phyloP scores from a whole-genome alignment of 106 monocot species.

The Gastrodia elata region DNA sequence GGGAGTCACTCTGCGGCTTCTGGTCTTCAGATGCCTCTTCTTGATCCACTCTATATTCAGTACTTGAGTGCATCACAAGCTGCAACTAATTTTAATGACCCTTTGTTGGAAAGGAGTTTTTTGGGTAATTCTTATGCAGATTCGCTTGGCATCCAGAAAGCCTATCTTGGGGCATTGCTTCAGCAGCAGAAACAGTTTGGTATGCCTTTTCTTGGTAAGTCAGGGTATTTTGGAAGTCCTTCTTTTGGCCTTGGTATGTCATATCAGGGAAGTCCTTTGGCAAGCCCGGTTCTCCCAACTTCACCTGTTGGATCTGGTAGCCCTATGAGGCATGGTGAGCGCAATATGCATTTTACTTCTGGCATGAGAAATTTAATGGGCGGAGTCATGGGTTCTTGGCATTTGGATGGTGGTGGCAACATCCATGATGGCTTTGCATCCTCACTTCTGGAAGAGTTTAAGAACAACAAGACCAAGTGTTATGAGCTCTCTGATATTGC shows the following conservation, averaged over 20 bases:
- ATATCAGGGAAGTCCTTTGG: slow-evolving; percentile 51
- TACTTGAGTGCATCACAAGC: slow-evolving; percentile 48
- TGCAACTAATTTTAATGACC: slow-evolving; percentile 26
- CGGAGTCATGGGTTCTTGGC: slow-evolving; percentile 17
- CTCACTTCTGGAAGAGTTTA: slow-evolving; percentile 86
- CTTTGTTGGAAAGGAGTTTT: slow-evolving; percentile 21
- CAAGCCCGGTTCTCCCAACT: slow-evolving; percentile 32
- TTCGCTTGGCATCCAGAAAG: slow-evolving; percentile 55
- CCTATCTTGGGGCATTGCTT: slow-evolving; percentile 44
- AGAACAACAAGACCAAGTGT: slow-evolving; percentile 80
- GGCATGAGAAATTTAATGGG: slow-evolving; percentile 57
- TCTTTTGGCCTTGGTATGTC: slow-evolving; percentile 40
- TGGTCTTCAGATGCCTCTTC: slow-evolving; percentile 36
- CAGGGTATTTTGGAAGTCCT: slow-evolving; percentile 54
- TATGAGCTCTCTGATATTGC: slow-evolving; percentile 88
- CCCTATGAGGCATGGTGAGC: slow-evolving; percentile 55
- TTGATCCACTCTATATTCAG: slow-evolving; percentile 37
- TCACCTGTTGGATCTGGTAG: slow-evolving; percentile 59
- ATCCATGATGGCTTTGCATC: slow-evolving; percentile 53
- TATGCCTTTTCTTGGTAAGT: slow-evolving; percentile 43
- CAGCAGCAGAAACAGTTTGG: slow-evolving; percentile 59
- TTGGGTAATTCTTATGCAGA: slow-evolving; percentile 42
- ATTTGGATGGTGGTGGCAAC: slow-evolving; percentile 15
- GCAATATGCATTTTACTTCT: slow-evolving; percentile 38
- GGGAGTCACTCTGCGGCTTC: slow-evolving; percentile 28